A percentile compares a stretch with the other conserved stretches of the same genome.
phyloP scores from a whole-genome alignment of 179 eudicot species.

The Sideroxylon spinosum region DNA sequence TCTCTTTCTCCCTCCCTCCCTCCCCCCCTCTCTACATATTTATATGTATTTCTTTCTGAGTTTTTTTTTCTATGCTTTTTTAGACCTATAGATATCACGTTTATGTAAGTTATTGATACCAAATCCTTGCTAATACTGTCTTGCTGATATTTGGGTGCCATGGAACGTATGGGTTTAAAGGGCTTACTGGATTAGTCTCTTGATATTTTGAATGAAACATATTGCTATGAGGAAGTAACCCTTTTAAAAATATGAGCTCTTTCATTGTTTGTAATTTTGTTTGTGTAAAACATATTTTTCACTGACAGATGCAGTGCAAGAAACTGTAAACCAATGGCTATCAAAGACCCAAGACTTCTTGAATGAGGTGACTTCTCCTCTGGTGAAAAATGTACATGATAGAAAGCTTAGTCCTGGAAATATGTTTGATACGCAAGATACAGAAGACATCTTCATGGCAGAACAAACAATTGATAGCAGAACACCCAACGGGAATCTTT shows the following conservation, averaged over 20 bases:
- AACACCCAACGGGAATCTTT: slow-evolving; percentile 60
- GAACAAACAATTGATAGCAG: slow-evolving; percentile 60
- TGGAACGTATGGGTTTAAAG: not conserved
- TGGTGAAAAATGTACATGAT: slow-evolving; percentile 55
- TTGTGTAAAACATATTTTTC: slow-evolving; percentile 9
- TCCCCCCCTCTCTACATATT: not conserved
- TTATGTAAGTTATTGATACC: not conserved
- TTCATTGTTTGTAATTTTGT: not conserved
- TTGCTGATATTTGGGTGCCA: not conserved
- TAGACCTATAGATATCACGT: not conserved
- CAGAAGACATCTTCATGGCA: slow-evolving; percentile 54
- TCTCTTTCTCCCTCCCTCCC: not conserved
- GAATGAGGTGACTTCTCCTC: slow-evolving; percentile 67
- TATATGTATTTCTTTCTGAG: too few relatives aligned
- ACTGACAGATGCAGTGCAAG: slow-evolving; percentile 66
- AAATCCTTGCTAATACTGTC: not conserved
- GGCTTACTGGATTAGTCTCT: not conserved
- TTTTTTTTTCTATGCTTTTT: not conserved
- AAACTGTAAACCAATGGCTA: slow-evolving; percentile 59
- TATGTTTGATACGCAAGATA: slow-evolving; percentile 40
- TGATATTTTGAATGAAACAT: not conserved
- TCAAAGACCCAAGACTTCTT: slow-evolving; percentile 67
- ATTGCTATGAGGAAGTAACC: not conserved
- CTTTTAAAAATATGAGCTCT: not conserved
- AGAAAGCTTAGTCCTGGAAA: slow-evolving; percentile 36